These are phyloP conservation scores for Gigaspora rosea DNA, from an alignment of 192 early-diverging fungal genomes.

Conservation along the genomic window DNA sequence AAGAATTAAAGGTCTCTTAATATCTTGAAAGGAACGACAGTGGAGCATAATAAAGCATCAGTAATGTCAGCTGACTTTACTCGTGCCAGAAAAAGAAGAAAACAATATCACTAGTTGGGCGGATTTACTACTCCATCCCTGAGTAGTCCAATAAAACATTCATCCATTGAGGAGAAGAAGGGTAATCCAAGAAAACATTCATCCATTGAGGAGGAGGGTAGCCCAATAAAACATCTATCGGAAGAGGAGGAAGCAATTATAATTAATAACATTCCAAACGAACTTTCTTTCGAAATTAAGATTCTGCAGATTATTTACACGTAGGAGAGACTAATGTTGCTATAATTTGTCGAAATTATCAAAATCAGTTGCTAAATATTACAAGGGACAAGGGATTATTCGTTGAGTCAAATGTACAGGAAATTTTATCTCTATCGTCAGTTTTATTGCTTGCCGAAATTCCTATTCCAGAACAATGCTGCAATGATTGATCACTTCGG, in stretches of 20 bases:
- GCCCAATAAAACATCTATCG: constrained; percentile 4
- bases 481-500: neutral
- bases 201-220: too few species aligned
- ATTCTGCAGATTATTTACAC: neutral
- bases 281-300: neutral
- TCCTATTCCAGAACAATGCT: neutral
- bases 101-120: constrained; percentile 21
- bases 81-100: constrained; percentile 29
- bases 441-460: neutral
- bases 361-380: constrained; percentile 8
- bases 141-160: neutral
- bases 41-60: constrained; percentile 22
- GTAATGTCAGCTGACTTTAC: constrained; percentile 6
- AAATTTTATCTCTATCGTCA: constrained; percentile 14
- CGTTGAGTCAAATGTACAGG: constrained; percentile 10
- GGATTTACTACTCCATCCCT: constrained; percentile 16
- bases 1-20: constrained; percentile 29
- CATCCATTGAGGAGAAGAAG: too few species aligned
- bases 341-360: neutral
- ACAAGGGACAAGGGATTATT: constrained; percentile 10
- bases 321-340: neutral
- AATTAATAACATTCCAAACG: neutral
- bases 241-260: neutral
- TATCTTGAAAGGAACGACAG: constrained; percentile 24
- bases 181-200: too few species aligned